phyloP scores from a whole-genome alignment of 805 yeast genomes.

The Lipomyces lipofer region DNA sequence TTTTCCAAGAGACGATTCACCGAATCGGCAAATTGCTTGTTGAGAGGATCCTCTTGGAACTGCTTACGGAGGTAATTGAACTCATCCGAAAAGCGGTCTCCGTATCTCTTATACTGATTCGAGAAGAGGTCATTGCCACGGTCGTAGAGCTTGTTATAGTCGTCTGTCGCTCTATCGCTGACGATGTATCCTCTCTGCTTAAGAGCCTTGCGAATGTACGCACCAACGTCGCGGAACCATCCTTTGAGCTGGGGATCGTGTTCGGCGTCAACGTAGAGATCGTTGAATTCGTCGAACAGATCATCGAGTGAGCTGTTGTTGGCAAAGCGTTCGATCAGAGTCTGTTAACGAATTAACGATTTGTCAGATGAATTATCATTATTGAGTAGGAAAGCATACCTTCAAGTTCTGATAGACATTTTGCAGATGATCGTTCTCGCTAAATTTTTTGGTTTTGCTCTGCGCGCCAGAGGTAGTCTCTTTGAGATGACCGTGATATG shows the following conservation, averaged over 20 bases:
- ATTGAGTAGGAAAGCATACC: no score
- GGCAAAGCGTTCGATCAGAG: slow-evolving; percentile 29
- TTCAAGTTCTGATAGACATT: slow-evolving; percentile 16
- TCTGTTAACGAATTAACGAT: no score
- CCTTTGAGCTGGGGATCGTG: slow-evolving; percentile 21
- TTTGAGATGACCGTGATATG: slow-evolving; percentile 1
- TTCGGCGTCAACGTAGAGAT: slow-evolving; percentile 24
- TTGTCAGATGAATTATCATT: no score
- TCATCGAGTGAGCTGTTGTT: slow-evolving; percentile 24
- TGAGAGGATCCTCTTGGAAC: slow-evolving; percentile 24
- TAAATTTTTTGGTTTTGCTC: slow-evolving; percentile 6
- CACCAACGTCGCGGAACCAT: slow-evolving; percentile 21
- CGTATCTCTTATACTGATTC: slow-evolving; percentile 15
- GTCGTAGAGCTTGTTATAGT: slow-evolving; percentile 18
- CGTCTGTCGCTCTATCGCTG: slow-evolving; percentile 16
- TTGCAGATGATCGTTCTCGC: slow-evolving; percentile 18
- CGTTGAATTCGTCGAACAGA: slow-evolving; percentile 13
- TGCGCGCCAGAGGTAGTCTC: neutral
- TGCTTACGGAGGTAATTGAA: slow-evolving; percentile 7
- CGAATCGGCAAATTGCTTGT: slow-evolving; percentile 13
- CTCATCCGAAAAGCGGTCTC: slow-evolving; percentile 21
- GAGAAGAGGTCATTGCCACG: slow-evolving; percentile 17
- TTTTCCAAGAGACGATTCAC: slow-evolving; percentile 8
- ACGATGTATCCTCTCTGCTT: slow-evolving; percentile 24
- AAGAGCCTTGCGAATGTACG: slow-evolving; percentile 18